Evolutionary conservation across 2,329 filamentous ascomycete species (phyloP), one percentile per base, ranked within the genome.

Genomic region (Hypoxylon sp.): DNA sequence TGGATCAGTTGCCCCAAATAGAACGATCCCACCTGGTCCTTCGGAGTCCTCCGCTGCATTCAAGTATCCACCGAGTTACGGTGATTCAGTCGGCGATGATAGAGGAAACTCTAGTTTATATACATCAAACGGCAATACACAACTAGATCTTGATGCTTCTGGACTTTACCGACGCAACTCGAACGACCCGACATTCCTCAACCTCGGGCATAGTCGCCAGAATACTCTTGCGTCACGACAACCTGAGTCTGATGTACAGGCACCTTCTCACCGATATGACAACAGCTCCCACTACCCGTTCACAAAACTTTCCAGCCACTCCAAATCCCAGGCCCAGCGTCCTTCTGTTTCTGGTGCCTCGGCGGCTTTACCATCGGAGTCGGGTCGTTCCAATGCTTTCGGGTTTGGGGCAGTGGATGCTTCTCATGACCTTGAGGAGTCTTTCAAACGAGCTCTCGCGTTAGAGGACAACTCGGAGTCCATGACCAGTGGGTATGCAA

Each of bases 1-100:
- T 33, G 71, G 74, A 31, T 65, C 77, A 35, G 70, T 70, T 53
- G 77, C 79, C 51, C 74, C 75, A n/a, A 79, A 76, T 50, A 75
- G 80, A 35, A 75, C 78, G n/a, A 80, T 78, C 44, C 68, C 74
- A 5, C 77, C 80, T 44, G 79, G 81, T 4, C 81, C 82, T 4
- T 77, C 83, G n/a, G 85, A 88, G 64, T 78, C 80, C n/a, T 78
- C 82, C 0, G 75, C 81, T n/a, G 76, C 79, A n/a, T 73, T 82
- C 59, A 84, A 83, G 63, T 84, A 80, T 31, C 53, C 53, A 4
- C 11, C 69, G 5, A 35, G 44, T 5, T 68, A 69, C 57, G 74
- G 42, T 31, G 77, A 77, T 19, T 58, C 74, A 1, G 73, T 83
- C 19, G 53, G 53, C 22, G 75, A 76, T 4, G 74, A 75, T 13